Evolutionary conservation across 1,139 yeast genomes (phyloP), one percentile per base, ranked within the genome.

Genomic region (Pneumocystis wakefieldiae): DNA sequence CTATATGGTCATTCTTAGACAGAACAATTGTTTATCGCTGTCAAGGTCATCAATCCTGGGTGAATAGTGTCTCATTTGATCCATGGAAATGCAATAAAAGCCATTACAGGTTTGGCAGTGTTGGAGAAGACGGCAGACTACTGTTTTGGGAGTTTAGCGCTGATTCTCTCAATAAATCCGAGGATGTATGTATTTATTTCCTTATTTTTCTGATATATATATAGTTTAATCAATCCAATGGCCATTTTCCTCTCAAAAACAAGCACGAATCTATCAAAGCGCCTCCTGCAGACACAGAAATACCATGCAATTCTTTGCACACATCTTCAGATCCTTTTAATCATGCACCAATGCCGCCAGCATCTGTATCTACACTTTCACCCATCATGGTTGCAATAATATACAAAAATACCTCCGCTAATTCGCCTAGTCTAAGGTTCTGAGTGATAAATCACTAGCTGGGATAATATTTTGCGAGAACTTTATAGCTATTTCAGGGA

Each of bases 61-160:
- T 87, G 5, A 75, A 80, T 39, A 76, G 76, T 10, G 78, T 86
- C 2, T 70, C 74, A 39, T 76, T 81, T 67, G 83, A 80, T 66
- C 73, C 74, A 12, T 73, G 70, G 72, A 71, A 66, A 58, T 69
- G 72, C 57, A 76, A 76, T 62, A 69, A 69, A 68, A 68, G 65
- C 35, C 72, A 70, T 19, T 87, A 87, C 71, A 77, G 85, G 64
- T 73, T 87, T 48, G 81, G 86, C 1, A 79, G 86, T 57, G 84
- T 84, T 65, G 90, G 91, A 1, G 84, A 81, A 69, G 95, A 87
- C 71, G 89, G 90, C 0, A 78, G 79, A 64, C 74, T 86, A 8
- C 73, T 84, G 42, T 75, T 85, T 38, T 87, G 91, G 88, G 94
- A 87, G 69, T 85, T 87, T 71, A 82, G 83, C 62, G 85, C 86